Evolutionary conservation across 768 basidiomycete genomes (phyloP).

Genomic region (Mycena amicta): DNA sequence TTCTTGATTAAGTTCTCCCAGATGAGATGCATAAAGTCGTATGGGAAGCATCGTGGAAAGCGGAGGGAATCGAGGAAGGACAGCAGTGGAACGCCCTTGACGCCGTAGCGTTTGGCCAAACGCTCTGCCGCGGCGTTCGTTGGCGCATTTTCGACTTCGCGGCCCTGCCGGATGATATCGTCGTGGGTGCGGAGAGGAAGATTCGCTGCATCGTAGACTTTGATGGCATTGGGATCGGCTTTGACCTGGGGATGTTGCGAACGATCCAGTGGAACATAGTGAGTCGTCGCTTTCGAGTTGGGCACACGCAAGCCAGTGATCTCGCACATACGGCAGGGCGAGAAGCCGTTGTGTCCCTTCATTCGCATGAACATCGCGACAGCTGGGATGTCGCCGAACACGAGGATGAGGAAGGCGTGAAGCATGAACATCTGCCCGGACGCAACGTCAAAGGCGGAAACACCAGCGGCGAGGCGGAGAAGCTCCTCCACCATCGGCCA

Average conservation of each 20-base stretch:
- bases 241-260: not conserved
- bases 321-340: constrained; percentile 39
- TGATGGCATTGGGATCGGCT: not conserved
- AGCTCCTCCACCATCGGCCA: constrained; percentile 42
- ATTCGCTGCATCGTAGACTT: constrained; percentile 21
- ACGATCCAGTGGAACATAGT: constrained; percentile 3
- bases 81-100: constrained; percentile 39
- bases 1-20: constrained; percentile 5
- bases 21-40: constrained; percentile 3
- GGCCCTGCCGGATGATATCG: constrained; percentile 20
- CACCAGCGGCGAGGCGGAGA: constrained; percentile 35
- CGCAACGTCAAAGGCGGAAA: constrained; percentile 35
- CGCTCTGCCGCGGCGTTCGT: constrained; percentile 17
- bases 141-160: constrained; percentile 21
- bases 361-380: constrained; percentile 31
- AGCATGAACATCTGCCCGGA: constrained; percentile 27
- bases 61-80: constrained; percentile 21
- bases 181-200: constrained; percentile 23
- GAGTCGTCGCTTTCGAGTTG: not conserved
- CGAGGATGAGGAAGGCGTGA: constrained; percentile 31
- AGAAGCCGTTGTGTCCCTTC: constrained; percentile 37
- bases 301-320: constrained; percentile 31
- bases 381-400: constrained; percentile 38
- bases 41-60: constrained; percentile 2
- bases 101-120: constrained; percentile 31